Base-by-base conservation (phyloP, 2,329 filamentous ascomycete genomes). In the Shiraia sp. region DNA sequence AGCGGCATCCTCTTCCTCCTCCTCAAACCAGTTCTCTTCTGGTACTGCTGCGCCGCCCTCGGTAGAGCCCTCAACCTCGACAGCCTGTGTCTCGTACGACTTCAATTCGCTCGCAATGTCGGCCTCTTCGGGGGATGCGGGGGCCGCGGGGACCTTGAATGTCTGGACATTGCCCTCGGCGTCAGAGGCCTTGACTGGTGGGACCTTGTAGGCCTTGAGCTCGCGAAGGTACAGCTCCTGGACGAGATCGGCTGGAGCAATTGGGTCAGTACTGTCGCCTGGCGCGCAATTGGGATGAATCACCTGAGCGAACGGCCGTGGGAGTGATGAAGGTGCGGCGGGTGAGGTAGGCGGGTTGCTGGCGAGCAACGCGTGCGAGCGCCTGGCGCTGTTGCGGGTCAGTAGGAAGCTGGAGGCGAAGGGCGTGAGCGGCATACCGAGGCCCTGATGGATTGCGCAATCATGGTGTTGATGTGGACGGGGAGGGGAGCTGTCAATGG, bases 191-290 rank as follows among this genome's bases (percentile, higher is more conserved):
- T 96, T 96, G 76, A 92, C 71, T 58, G 83, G 78, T 42, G 88
- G 79, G 53, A 85, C 78, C 83, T 97, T 97, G 87, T 96, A 97
- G 75, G 84, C 83, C 78, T 92, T 93, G 70, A 99, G 85, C 77
- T 97, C 91, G 74, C 86, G 87, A 63, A 99, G 85, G 81, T 99
- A 99, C 69, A 99, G 83, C 72, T 97, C 92, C 77, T 97, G 93
- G 64, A 99, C 89, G 66, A 96, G 84, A 75, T 99, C 93, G 83
- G 89, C 93, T 97, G 69, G 26, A 54, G 43, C 30, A 64, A 65
- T 66, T 61, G 56, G 35, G 49, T 67, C 56, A 67, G 64, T 59
- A 57, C 38, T 22, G 47, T 27, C 46, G 23, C 15, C 37, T 33
- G 30, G 37, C 42, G 47, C 39, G 53, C 51, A 25, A 51, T 48